Evolutionary conservation across 2,329 filamentous ascomycete genomes (phyloP).

Genomic region (Cladosporium sp.): DNA sequence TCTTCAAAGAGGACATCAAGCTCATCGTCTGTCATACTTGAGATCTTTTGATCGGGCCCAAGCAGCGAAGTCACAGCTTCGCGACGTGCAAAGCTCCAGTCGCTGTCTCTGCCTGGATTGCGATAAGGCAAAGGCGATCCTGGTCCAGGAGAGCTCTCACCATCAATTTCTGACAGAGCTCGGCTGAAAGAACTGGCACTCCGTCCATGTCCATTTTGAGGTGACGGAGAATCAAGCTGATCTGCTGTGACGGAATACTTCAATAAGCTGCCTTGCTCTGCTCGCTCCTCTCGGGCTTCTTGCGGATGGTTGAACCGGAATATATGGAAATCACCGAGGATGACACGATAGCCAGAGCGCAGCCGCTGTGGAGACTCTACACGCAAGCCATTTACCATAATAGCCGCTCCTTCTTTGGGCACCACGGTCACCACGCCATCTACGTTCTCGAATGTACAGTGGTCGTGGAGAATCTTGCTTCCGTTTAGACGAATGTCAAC

Average conservation of each 20-base stretch:
- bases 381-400: constrained; percentile 95
- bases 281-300: constrained; percentile 88
- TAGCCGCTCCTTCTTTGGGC: constrained; percentile 83
- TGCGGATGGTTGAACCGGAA: constrained; percentile 98
- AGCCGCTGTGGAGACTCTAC: constrained; percentile 81
- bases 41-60: constrained; percentile 86
- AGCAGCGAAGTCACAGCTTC: constrained; percentile 91
- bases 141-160: constrained; percentile 66
- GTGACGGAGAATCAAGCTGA: constrained; percentile 60
- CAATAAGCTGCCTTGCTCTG: constrained; percentile 69
- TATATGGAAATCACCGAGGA: constrained; percentile 96
- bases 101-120: constrained; percentile 70
- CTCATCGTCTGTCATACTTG: constrained; percentile 86
- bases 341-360: constrained; percentile 89
- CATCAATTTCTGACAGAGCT: constrained; percentile 70
- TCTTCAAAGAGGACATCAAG: constrained; percentile 91
- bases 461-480: constrained; percentile 84
- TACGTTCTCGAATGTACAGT: constrained; percentile 89
- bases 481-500: constrained; percentile 93
- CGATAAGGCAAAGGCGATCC: constrained; percentile 67
- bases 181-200: constrained; percentile 63
- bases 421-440: constrained; percentile 91
- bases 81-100: constrained; percentile 89
- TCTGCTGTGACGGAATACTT: constrained; percentile 71
- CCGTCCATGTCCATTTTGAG: constrained; percentile 67